Percentiles rank a stretch among this genome's conserved stretches.
These are phyloP conservation scores for Xylaria venustula DNA, from an alignment of 495 filamentous ascomycete species.

Conservation along the genomic window DNA sequence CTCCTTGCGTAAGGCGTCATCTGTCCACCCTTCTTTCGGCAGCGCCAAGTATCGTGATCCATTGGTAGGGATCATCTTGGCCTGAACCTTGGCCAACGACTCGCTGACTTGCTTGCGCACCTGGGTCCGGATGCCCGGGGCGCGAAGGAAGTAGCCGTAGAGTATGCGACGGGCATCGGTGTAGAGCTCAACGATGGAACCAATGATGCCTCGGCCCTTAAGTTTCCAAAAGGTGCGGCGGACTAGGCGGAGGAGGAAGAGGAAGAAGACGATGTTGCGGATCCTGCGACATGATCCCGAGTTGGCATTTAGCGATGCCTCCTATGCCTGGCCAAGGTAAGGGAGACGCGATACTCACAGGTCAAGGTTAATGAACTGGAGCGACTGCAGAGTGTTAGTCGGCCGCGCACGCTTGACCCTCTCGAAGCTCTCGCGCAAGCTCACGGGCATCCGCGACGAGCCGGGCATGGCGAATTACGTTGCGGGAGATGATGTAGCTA, in stretches of 20 bases:
- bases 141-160: conserved; percentile 82
- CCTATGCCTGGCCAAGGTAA: too few species aligned
- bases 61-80: conserved; percentile 74
- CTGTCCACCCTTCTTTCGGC: conserved; percentile 81
- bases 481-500: background rate
- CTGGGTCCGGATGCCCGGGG: conserved; percentile 78
- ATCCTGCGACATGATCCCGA: conserved; percentile 48
- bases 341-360: conserved; percentile 58
- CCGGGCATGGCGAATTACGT: conserved; percentile 60
- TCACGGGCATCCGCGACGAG: conserved; percentile 65
- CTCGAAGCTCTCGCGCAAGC: conserved; percentile 62
- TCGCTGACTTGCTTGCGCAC: conserved; percentile 80
- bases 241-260: conserved; percentile 85
- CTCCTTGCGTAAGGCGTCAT: conserved; percentile 76
- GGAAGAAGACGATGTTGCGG: conserved; percentile 83
- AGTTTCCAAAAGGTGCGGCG: conserved; percentile 79
- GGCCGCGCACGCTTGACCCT: conserved; percentile 51
- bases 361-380: conserved; percentile 65
- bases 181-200: conserved; percentile 73
- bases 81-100: conserved; percentile 70
- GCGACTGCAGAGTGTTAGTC: conserved; percentile 55
- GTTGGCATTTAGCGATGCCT: too few species aligned
- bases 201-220: conserved; percentile 83
- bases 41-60: conserved; percentile 72
- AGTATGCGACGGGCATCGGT: conserved; percentile 62